A percentile compares a stretch with the other conserved stretches of the same genome.
These are phyloP conservation scores for Plasmodium knowlesi DNA, from an alignment of 169 alveolate species.

Conservation along the genomic window DNA sequence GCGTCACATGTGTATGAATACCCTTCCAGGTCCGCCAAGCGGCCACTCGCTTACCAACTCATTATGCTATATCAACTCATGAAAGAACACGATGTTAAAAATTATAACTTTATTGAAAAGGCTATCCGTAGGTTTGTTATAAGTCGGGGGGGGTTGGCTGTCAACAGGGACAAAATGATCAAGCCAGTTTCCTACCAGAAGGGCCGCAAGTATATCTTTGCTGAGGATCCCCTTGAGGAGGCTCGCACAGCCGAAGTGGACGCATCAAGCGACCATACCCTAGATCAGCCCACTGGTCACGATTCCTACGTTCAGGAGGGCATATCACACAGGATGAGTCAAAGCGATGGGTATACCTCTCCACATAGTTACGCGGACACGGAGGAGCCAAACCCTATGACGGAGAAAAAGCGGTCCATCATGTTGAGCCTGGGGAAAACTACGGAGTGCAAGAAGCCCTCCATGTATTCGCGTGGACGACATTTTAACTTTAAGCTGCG, in stretches of 20 bases:
- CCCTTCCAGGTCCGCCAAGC: slow-evolving; percentile 82
- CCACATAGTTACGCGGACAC: background rate
- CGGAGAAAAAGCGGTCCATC: slow-evolving; percentile 36
- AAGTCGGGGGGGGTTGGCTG: slow-evolving; percentile 56
- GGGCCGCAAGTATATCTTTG: slow-evolving; percentile 47
- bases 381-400: background rate
- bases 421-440: slow-evolving; percentile 47
- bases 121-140: slow-evolving; percentile 58
- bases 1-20: slow-evolving; percentile 83
- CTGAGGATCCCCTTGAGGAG: slow-evolving; percentile 25
- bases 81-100: slow-evolving; percentile 35
- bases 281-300: background rate
- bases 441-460: slow-evolving; percentile 31
- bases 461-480: slow-evolving; percentile 31
- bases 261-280: background rate
- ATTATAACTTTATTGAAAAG: slow-evolving; percentile 63
- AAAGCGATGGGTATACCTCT: background rate
- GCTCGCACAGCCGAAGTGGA: background rate
- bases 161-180: slow-evolving; percentile 43
- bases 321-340: background rate
- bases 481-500: slow-evolving; percentile 65
- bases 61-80: slow-evolving; percentile 79
- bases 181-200: slow-evolving; percentile 62
- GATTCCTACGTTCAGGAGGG: background rate
- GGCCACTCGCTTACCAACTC: slow-evolving; percentile 82